Base-by-base conservation (phyloP, 305 asterid genomes). In the Coffea humblotiana region DNA sequence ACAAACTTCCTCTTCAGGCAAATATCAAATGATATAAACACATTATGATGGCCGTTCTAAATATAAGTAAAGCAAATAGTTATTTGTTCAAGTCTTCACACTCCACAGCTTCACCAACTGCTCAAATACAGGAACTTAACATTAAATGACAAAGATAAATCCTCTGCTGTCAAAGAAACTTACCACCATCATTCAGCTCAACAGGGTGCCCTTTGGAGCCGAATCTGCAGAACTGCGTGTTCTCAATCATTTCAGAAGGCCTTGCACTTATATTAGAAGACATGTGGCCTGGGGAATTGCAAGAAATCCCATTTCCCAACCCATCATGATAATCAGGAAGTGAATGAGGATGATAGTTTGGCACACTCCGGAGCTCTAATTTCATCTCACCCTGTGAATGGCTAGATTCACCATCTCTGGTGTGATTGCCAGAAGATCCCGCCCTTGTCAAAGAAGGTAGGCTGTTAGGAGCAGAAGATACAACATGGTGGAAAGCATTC, bases 281-380 rank as follows among this genome's bases (percentile, higher is more conserved):
- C 74, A 91, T 89, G 83, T 82, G 86, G 70, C 92, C 88, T 35
- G 97, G 91, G 74, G 99, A 94, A 86, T 88, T 93, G 79, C 87
- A 84, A 66, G 87, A 84, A 81, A 74, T 87, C 72, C 94, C 97
- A 87, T 85, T 91, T 85, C 91, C 81, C 79, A 92, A 84, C 74
- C 93, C 90, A 87, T 91, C 96, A 77, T 87, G 92, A 85, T 87
- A 89, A 71, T 95, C 97, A 82, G 97, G 97, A 81, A 91, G 94
- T n/a, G 98, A 91, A 81, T 88, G 97, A 80, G 98, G 96, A 81
- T 89, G 96, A 76, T 84, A 85, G 91, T 86, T 93, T 64, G 91
- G 51, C 66, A 83, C 23, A 67, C 94, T 88, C 74, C 83, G 92
- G 83, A 86, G 82, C 61, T 92, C 97, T 79, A 89, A 87, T 76